Base-by-base conservation (phyloP, 352 stramenopile genomes). In the Aphanomyces cochlioides region DNA sequence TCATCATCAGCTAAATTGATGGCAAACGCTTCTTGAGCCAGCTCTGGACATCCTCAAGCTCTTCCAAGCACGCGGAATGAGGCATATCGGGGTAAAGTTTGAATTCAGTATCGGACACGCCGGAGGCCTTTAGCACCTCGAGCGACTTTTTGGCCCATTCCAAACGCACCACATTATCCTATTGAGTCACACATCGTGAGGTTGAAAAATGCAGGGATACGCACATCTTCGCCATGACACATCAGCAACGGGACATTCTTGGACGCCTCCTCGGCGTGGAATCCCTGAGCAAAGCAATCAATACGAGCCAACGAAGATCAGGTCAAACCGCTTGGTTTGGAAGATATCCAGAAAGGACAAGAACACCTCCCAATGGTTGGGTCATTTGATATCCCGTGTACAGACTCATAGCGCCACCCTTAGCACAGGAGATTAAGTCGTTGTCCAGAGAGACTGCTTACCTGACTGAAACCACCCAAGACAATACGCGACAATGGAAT, bases 391-490 rank as follows among this genome's bases (percentile, higher is more conserved):
- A 93, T 6, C 80, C 83, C n/a, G 83, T 93, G 71, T 88, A 91
- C 0, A 98, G 77, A 54, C 82, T 92, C 64, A 98, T 72, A 7
- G 94, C 93, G 3, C 87, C 95, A 28, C 96, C 96, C 80, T 90
- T 39, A 15, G 47, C 63, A 37, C 17, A 54, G 1, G n/a, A 71
- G 4, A 13, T 21, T 5, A 34, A 17, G 7, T 15, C 1, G 45
- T 67, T 7, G 45, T 56, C 19, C 38, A 28, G 34, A 7, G 4
- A 61, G 7, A 34, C 39, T 37, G 28, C 61, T n/a, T 37, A 81
- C 64, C 73, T 98, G 95, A 66, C 82, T 96, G 77, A 99, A 99
- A 37, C 96, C 96, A 13, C 87, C 93, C 40, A 99, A 76, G 5
- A 98, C 87, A 70, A 98, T 97, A 21, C 90, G 90, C 56, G 78